Base-by-base conservation (phyloP, 1,139 yeast species). In the Magnusiomyces tetraspermus region DNA sequence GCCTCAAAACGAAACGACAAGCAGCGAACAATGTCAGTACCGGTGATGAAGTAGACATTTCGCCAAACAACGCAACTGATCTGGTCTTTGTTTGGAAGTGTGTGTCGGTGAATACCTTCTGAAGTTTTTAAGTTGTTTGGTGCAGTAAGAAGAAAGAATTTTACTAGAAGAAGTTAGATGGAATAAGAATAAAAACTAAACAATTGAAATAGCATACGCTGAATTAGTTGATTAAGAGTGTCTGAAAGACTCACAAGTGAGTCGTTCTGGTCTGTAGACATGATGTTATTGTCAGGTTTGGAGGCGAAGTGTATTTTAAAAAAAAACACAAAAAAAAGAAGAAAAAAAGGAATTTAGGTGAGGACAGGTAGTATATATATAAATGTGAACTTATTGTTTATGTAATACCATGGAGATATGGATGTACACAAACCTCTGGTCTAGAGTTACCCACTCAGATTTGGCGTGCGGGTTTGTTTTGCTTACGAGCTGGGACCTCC, bases 11-110 rank as follows among this genome's bases (percentile, higher is more conserved):
- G 81, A 68, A 86, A 92, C 26, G 90, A 85, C 51, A 94, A 80
- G 66, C 96, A 86, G 55, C 96, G 79, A 44, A 92, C 96, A 55
- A 92, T 90, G 71, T 92, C 98, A 0, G 97, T 92, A 5, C 98
- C 98, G 0, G 97, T 90, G 51, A 92, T 79, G 68, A 86, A 89
- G 66, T 85, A 92, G 21, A 90, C 74, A 64, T 87, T 86, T 62
- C 88, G 86, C 97, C 97, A 92, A 62, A 77, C 85, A 1, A 92
- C 90, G 69, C 98, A 92, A 53, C 92, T 82, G 11, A 92, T 94
- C 61, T 84, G 85, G 67, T 90, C 97, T 58, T 87, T 95, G 58
- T 83, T 85, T 59, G 89, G 90, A 51, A 92, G 71, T 64, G 84
- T 85, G 67, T 87, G 57, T 19, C 57, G 36, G 38, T 51, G 49